Conservation (phyloP, 345 rosid genomes). For the Geranium brycei region DNA sequence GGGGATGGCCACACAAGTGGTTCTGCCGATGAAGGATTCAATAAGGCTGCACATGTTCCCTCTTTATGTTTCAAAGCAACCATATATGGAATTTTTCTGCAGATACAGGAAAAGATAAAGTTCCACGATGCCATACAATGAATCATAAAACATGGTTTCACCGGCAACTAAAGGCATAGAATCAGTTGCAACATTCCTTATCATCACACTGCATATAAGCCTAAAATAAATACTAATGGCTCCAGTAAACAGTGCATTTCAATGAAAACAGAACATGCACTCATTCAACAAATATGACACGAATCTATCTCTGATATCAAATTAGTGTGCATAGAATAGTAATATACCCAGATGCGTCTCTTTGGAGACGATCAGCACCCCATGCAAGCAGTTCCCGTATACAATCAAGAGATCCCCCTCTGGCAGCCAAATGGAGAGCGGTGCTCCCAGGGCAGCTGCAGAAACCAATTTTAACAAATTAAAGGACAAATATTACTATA, state of each 20-base stretch:
- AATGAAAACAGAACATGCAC: no score
- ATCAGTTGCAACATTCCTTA: neutral
- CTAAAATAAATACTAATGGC: neutral
- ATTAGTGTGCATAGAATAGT: neutral
- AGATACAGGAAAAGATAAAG: neutral
- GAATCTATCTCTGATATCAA: no score
- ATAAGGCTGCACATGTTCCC: conserved; percentile 74
- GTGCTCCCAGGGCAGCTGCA: conserved; percentile 79
- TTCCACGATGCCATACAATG: no score
- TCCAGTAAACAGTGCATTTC: no score
- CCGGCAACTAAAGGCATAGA: neutral
- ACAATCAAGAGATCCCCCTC: conserved; percentile 95
- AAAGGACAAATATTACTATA: neutral
- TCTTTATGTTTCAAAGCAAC: conserved; percentile 77
- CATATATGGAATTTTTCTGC: conserved; percentile 75
- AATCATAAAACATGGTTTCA: no score
- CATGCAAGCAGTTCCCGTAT: conserved; percentile 79
- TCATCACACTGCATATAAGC: neutral
- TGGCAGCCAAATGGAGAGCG: conserved; percentile 97
- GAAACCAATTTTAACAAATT: conserved; percentile 14
- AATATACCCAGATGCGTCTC: conserved; percentile 83
- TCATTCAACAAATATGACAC: no score
- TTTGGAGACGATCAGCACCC: conserved; percentile 94
- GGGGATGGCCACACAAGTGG: conserved; percentile 99
- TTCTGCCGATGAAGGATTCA: conserved; percentile 86